These are phyloP conservation scores for Triticum turgidum DNA, from an alignment of 176 grass and related monocot species.

Conservation along the genomic window DNA sequence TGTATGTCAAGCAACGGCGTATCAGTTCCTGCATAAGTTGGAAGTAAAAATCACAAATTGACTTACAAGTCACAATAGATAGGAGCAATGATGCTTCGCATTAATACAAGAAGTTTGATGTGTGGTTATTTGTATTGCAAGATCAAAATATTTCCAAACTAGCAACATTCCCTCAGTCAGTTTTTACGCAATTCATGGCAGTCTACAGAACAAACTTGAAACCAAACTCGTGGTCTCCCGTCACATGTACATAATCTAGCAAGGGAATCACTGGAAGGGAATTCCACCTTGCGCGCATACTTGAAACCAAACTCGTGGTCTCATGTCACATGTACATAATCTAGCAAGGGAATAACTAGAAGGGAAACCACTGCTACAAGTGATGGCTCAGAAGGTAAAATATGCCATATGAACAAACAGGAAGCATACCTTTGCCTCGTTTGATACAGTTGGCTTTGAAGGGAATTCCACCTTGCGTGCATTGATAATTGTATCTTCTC, in stretches of 20 bases:
- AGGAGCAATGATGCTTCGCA: background rate
- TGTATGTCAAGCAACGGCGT: slow-evolving; percentile 90
- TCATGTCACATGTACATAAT: background rate
- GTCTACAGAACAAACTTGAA: slow-evolving; percentile 1
- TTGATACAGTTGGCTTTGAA: slow-evolving; percentile 86
- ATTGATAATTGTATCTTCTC: slow-evolving; percentile 99
- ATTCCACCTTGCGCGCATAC: too few species aligned
- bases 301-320: slow-evolving; percentile 10
- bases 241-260: slow-evolving; percentile 8
- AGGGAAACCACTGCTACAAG: background rate
- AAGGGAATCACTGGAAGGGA: background rate
- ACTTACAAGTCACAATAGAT: background rate
- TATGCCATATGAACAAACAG: slow-evolving; percentile 19
- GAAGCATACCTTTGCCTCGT: slow-evolving; percentile 81
- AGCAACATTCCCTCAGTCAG: slow-evolving; percentile 12
- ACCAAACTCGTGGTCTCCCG: background rate
- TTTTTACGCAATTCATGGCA: background rate
- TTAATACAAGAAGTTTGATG: background rate
- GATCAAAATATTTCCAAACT: slow-evolving; percentile 20
- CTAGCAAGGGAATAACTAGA: too few species aligned
- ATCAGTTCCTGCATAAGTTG: slow-evolving; percentile 73
- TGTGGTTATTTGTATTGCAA: background rate
- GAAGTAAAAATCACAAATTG: background rate
- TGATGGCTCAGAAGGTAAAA: slow-evolving; percentile 11
- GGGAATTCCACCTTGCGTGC: slow-evolving; percentile 94